A percentile compares a stretch with the other conserved stretches of the same genome.
phyloP scores from a whole-genome alignment of 768 basidiomycete species.

The Naganishia vaughanmartiniae region DNA sequence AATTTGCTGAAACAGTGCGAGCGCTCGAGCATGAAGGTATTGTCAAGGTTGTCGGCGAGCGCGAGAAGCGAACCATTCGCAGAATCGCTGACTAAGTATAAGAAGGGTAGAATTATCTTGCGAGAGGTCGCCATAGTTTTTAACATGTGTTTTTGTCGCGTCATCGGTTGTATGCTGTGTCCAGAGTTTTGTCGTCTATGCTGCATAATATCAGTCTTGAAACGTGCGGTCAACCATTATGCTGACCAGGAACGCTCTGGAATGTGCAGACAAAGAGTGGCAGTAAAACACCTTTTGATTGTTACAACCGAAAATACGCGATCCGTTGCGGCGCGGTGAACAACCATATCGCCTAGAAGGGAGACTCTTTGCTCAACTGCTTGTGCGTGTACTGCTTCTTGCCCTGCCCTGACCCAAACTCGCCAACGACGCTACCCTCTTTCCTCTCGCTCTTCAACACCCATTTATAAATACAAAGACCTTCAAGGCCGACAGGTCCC shows the following conservation, averaged over 20 bases:
- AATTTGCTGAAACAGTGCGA: conserved; percentile 62
- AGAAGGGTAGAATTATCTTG: not conserved
- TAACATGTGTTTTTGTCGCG: not conserved
- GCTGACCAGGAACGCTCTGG: not conserved
- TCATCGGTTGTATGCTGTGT: not conserved
- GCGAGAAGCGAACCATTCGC: conserved; percentile 74
- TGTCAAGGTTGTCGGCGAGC: conserved; percentile 80
- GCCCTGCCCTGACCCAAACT: conserved; percentile 70
- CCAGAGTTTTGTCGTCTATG: not conserved
- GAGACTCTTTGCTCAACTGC: conserved; percentile 41
- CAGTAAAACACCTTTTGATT: not conserved
- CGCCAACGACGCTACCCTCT: conserved; percentile 77
- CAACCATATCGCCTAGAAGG: conserved; percentile 32
- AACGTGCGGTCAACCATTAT: not conserved
- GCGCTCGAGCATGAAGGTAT: conserved; percentile 73
- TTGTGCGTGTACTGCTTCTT: conserved; percentile 64
- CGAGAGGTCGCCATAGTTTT: not conserved
- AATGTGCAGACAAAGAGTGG: not conserved
- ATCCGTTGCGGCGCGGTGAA: not conserved
- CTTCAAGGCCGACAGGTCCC: conserved; percentile 92
- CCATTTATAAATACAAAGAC: conserved; percentile 94
- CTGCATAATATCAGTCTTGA: not conserved
- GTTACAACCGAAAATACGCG: not conserved
- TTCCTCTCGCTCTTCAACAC: conserved; percentile 72
- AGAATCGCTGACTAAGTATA: conserved; percentile 43